Evolutionary conservation across 768 basidiomycete genomes (phyloP).

Genomic region (Leccinum subtestaceum): DNA sequence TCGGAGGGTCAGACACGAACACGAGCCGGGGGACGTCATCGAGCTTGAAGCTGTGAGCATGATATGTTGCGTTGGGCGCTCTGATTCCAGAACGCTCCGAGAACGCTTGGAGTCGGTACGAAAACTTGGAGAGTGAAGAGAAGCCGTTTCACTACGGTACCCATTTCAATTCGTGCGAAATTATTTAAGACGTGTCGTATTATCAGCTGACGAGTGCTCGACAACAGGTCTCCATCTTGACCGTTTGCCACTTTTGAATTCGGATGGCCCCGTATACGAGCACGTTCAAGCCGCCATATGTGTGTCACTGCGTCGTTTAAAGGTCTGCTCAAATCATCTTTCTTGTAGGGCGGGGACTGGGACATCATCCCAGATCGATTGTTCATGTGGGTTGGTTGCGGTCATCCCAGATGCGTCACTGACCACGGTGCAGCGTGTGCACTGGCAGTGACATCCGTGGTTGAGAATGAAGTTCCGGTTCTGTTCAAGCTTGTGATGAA

Average conservation of each 20-base stretch:
- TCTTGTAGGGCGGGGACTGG: conserved; percentile 82
- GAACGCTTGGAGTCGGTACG: too few relatives aligned
- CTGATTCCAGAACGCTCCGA: too few relatives aligned
- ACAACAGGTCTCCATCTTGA: conserved; percentile 44
- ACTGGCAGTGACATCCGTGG: conserved; percentile 52
- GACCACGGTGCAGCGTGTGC: conserved; percentile 1
- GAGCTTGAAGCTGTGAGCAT: conserved; percentile 63
- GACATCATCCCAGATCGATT: conserved; percentile 79
- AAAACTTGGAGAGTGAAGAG: conserved; percentile 39
- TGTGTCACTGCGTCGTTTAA: conserved; percentile 18
- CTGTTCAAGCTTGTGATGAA: too few relatives aligned
- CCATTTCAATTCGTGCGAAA: conserved; percentile 73
- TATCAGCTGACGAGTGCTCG: conserved; percentile 1
- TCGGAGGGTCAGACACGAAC: conserved; percentile 78
- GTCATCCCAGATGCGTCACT: neutral
- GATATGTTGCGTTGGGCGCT: conserved; percentile 62
- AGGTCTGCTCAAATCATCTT: neutral
- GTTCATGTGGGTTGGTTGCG: conserved; percentile 51
- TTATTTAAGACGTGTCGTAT: neutral
- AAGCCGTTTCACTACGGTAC: conserved; percentile 92
- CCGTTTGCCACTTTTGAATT: conserved; percentile 92
- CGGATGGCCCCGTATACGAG: conserved; percentile 86
- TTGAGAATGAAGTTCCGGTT: too few relatives aligned
- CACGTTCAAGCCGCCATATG: conserved; percentile 89
- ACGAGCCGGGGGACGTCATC: conserved; percentile 87